Conservation (phyloP, 1,284 basidiomycete genomes). For the Ceratobasidium sp. region DNA sequence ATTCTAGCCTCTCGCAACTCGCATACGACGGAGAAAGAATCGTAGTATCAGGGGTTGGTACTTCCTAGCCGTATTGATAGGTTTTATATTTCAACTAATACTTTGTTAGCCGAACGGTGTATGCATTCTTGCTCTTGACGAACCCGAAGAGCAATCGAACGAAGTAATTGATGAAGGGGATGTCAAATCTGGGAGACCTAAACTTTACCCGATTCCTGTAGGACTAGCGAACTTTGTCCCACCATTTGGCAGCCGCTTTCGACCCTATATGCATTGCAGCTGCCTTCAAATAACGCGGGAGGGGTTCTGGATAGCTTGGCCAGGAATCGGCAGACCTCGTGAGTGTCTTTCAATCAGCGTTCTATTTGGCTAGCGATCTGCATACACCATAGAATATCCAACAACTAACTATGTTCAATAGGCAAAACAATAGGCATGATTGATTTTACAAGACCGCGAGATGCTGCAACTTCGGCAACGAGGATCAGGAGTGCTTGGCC, state of each 20-base stretch:
- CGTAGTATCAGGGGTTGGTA: constrained; percentile 14
- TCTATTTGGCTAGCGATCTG: too few relatives aligned
- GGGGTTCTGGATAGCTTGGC: constrained; percentile 25
- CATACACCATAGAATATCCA: not conserved
- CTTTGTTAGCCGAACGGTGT: not conserved
- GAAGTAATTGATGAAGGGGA: not conserved
- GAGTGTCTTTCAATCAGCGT: not conserved
- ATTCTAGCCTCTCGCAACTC: not conserved
- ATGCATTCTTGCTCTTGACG: not conserved
- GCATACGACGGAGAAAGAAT: constrained; percentile 25
- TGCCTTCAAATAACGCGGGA: constrained; percentile 29
- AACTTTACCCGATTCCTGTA: constrained; percentile 19
- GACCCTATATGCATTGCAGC: not conserved
- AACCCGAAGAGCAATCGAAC: too few relatives aligned
- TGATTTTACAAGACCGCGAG: constrained; percentile 24
- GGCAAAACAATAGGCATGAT: constrained; percentile 13
- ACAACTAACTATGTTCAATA: not conserved
- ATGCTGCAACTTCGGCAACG: not conserved
- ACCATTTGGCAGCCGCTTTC: not conserved
- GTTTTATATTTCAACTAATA: not conserved
- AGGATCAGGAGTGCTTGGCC: too few relatives aligned
- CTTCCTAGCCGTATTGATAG: not conserved
- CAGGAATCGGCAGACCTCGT: constrained; percentile 1
- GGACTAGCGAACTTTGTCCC: not conserved
- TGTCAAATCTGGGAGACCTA: not conserved